Conservation (phyloP, 2,329 filamentous ascomycete genomes). For the Polytolypa hystricis region DNA sequence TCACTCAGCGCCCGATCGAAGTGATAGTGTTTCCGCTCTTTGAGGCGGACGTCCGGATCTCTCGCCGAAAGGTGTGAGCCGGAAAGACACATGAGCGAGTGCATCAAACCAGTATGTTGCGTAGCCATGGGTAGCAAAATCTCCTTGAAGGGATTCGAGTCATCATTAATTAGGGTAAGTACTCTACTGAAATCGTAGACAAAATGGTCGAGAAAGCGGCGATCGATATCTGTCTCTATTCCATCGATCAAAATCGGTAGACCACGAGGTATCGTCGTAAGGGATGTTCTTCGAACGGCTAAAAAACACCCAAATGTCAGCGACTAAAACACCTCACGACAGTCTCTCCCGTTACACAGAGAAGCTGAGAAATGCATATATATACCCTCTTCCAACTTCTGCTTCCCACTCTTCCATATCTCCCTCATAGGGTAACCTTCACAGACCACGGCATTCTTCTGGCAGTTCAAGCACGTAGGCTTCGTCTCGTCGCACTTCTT, state of each 20-base stretch:
- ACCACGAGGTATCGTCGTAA: conserved; percentile 30
- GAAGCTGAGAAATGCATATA: background rate
- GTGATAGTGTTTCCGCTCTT: conserved; percentile 45
- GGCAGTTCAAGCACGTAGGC: conserved; percentile 56
- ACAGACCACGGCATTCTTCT: conserved; percentile 86
- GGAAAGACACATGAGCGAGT: conserved; percentile 74
- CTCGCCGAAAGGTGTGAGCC: conserved; percentile 58
- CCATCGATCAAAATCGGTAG: conserved; percentile 60
- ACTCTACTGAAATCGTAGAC: conserved; percentile 67
- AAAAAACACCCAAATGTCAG: conserved; percentile 2
- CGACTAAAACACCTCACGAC: conserved; percentile 1
- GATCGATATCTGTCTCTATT: conserved; percentile 69
- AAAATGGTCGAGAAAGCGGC: conserved; percentile 74
- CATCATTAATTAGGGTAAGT: conserved; percentile 69
- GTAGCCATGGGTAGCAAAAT: conserved; percentile 74
- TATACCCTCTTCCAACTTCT: conserved; percentile 55
- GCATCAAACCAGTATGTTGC: conserved; percentile 73
- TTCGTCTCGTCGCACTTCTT: conserved; percentile 47
- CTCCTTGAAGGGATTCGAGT: conserved; percentile 75
- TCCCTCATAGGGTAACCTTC: conserved; percentile 82
- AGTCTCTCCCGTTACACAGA: conserved; percentile 1
- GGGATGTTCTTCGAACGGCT: conserved; percentile 23
- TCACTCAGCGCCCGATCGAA: conserved; percentile 35
- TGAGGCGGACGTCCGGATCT: conserved; percentile 39
- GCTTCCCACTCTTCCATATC: conserved; percentile 76